A percentile compares a stretch with the other conserved stretches of the same genome.
phyloP scores from a whole-genome alignment of 176 grass and related monocot species.

The Musa beccarii region DNA sequence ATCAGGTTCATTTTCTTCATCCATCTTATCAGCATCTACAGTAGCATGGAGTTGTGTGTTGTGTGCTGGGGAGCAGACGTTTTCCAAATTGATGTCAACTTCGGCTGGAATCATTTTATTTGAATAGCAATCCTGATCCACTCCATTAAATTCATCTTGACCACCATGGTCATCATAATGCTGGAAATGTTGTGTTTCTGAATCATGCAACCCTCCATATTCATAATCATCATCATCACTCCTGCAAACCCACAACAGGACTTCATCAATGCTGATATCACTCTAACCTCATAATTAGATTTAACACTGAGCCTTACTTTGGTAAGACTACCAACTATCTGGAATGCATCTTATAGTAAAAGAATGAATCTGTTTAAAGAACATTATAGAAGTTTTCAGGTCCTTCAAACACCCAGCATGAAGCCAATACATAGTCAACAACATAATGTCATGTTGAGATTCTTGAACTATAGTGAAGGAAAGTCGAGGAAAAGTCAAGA shows the following conservation, averaged over 20 bases:
- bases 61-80: conserved; percentile 20
- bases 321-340: neutral
- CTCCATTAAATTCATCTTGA: conserved; percentile 48
- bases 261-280: conserved; percentile 9
- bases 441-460: neutral
- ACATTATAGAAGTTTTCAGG: neutral
- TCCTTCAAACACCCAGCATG: neutral
- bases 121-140: conserved; percentile 36
- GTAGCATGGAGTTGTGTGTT: conserved; percentile 28
- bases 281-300: neutral
- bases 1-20: conserved; percentile 72
- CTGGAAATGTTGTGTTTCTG: conserved; percentile 33
- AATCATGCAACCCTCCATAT: conserved; percentile 43
- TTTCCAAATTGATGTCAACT: conserved; percentile 45
- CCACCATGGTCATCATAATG: conserved; percentile 45
- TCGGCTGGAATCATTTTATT: conserved; percentile 23
- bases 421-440: neutral
- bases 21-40: conserved; percentile 37
- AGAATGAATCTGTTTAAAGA: neutral
- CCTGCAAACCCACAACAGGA: conserved; percentile 33
- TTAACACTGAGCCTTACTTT: neutral
- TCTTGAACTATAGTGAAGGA: too few species aligned
- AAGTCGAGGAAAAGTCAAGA: too few species aligned
- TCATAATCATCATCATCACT: conserved; percentile 77
- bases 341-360: neutral